Base-by-base conservation (phyloP, 768 basidiomycete species). In the Candolleomyces aberdarensis region DNA sequence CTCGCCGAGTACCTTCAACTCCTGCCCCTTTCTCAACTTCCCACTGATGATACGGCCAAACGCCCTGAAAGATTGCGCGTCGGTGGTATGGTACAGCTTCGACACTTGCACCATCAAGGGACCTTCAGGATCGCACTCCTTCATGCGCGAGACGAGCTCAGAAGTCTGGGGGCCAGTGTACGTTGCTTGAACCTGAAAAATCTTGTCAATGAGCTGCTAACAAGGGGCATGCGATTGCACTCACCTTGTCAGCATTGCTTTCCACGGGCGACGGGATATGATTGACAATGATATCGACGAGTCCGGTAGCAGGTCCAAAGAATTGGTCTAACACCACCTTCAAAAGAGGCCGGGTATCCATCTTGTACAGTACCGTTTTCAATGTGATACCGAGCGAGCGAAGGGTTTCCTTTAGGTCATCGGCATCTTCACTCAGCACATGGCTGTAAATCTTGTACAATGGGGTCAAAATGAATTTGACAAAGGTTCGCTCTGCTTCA, bases 381-480 rank as follows among this genome's bases (percentile, higher is more conserved):
- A 99, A 78, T 44, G 85, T 79, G 68, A 99, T 98, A 2, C 87
- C 86, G 39, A 99, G 81, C 10, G 82, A 78, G 10, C 76, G 77
- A 50, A 99, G 78, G 3, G 96, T 99, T 60, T 80, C 81, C 71
- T 88, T 90, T 40, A 99, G 83, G 36, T 82, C 81, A n/a, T 93
- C 95, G 0, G 92, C 90, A 66, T 98, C 94, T 74, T 96, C 92
- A 69, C 95, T 95, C 46, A 99, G 78, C 4, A 98, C 96, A 71
- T 95, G 84, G 62, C 91, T 93, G 75, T 99, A 98, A 32, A 99
- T 82, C 77, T 98, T 99, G 79, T 98, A 99, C 52, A 99, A 74
- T 17, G 97, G 97, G 62, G 95, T 94, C 67, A 99, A 79, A 67
- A 99, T 89, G 76, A 99, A 99, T 70, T 97, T 91, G 48, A 97